A percentile compares a stretch with the other conserved stretches of the same genome.
phyloP scores from a whole-genome alignment of 345 rosid species.

The Mangifera indica region DNA sequence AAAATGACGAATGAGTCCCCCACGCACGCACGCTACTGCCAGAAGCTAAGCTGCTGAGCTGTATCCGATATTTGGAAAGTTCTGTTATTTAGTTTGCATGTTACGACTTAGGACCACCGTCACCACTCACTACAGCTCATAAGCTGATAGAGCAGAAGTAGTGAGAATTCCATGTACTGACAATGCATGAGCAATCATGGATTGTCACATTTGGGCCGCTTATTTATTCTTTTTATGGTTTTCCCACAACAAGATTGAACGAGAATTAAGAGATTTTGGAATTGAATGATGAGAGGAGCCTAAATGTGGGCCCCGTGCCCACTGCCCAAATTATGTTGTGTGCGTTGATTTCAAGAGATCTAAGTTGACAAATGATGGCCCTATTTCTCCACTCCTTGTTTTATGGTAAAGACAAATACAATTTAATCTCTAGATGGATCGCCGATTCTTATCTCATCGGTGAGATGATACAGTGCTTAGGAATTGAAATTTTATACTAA shows the following conservation, averaged over 20 bases:
- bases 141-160: neutral
- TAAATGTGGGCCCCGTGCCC: neutral
- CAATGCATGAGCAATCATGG: neutral
- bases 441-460: too few species aligned
- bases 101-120: constrained; percentile 56
- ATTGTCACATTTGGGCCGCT: constrained; percentile 19
- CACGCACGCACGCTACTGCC: constrained; percentile 21
- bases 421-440: too few species aligned
- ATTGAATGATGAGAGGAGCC: neutral
- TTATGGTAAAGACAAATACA: neutral
- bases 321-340: neutral
- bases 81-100: constrained; percentile 1
- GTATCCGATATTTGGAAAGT: constrained; percentile 39
- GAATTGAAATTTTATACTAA: too few species aligned
- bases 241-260: neutral
- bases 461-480: too few species aligned
- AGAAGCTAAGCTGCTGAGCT: constrained; percentile 48
- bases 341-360: neutral
- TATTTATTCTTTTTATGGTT: neutral
- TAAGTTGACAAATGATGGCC: neutral
- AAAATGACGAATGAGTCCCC: neutral
- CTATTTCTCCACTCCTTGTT: neutral
- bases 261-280: neutral
- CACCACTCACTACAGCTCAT: constrained; percentile 39
- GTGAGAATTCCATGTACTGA: constrained; percentile 16